These are phyloP conservation scores for Spirogloea muscicola DNA, from an alignment of 139 green algal genomes.

Conservation along the genomic window DNA sequence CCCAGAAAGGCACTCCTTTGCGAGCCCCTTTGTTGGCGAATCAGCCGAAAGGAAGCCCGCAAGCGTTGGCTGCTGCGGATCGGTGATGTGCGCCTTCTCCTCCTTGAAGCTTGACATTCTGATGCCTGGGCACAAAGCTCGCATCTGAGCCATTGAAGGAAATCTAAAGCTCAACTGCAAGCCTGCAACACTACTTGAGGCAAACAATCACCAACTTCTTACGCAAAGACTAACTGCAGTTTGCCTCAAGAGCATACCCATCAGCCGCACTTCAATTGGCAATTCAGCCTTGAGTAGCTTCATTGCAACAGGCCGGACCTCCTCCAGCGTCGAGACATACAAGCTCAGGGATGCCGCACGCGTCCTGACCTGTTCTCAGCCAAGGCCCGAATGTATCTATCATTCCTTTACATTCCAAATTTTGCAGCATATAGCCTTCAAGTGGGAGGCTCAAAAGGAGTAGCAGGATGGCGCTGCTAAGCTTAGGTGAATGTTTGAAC, in stretches of 20 bases:
- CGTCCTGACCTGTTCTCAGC: conserved; percentile 65
- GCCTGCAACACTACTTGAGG: neutral
- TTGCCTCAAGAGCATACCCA: conserved; percentile 56
- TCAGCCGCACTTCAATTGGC: conserved; percentile 69
- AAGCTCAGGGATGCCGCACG: conserved; percentile 61
- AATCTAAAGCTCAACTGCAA: neutral
- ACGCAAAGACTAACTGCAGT: neutral
- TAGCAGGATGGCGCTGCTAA: neutral
- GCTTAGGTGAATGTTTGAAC: neutral
- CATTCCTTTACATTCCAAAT: too few species aligned
- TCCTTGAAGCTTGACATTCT: conserved; percentile 64
- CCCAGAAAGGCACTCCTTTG: too few species aligned
- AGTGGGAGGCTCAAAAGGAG: neutral
- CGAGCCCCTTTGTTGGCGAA: too few species aligned
- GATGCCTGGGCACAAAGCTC: conserved; percentile 34
- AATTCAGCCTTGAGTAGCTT: conserved; percentile 68
- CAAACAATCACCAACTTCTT: neutral
- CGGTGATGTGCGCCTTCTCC: neutral
- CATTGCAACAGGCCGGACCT: conserved; percentile 60
- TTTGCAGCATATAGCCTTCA: neutral
- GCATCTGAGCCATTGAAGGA: neutral
- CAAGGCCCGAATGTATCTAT: too few species aligned
- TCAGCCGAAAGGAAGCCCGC: too few species aligned
- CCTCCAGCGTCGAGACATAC: conserved; percentile 52
- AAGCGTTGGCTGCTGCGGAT: conserved; percentile 13